These are phyloP conservation scores for Candida broadrunensis DNA, from an alignment of 805 yeast genomes.

Conservation along the genomic window DNA sequence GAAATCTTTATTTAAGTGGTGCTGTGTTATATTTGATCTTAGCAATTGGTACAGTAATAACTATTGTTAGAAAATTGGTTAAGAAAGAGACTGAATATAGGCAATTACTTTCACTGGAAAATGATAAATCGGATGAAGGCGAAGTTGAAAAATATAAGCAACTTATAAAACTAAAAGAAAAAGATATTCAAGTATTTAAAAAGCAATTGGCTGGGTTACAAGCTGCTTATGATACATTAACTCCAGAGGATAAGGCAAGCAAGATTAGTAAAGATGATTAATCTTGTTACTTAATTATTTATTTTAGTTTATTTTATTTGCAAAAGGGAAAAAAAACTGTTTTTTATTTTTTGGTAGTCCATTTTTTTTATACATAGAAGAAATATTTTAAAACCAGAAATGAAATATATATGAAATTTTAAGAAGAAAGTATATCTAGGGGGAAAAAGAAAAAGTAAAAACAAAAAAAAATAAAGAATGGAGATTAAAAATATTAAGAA, in stretches of 20 bases:
- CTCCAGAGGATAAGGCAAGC: conserved; percentile 4
- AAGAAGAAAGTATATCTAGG: no score
- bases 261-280: conserved; percentile 10
- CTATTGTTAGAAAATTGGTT: conserved; percentile 51
- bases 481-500: no score
- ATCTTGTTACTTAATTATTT: neutral
- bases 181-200: conserved; percentile 45
- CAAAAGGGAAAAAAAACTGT: no score
- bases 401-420: no score
- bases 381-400: no score
- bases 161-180: conserved; percentile 36
- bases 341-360: no score
- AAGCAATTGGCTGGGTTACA: conserved; percentile 53
- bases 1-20: conserved; percentile 62
- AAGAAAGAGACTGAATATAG: conserved; percentile 36
- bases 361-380: neutral
- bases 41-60: conserved; percentile 53
- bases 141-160: conserved; percentile 34
- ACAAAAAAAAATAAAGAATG: no score
- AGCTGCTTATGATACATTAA: conserved; percentile 44
- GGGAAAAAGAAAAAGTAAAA: no score
- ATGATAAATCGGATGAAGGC: conserved; percentile 11
- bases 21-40: conserved; percentile 55
- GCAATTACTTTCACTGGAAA: conserved; percentile 9
- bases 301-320: conserved; percentile 1